Base-by-base conservation (phyloP, 768 basidiomycete genomes). In the Thelephora aurantiotincta region DNA sequence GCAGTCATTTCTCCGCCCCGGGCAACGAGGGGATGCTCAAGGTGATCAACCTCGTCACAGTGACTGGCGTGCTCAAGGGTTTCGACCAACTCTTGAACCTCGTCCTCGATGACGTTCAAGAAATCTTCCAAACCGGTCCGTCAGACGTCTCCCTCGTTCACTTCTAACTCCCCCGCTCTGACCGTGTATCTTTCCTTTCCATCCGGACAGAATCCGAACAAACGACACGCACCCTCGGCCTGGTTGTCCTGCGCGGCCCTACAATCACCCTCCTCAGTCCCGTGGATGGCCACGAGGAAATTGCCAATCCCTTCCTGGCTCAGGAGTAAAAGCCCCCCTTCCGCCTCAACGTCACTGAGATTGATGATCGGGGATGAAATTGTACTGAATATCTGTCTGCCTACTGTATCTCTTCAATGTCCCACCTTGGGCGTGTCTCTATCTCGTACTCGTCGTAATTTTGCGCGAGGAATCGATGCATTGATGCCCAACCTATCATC, bases 21-120 rank as follows among this genome's bases (percentile, higher is more conserved):
- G 26, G 26, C 26, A 30, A 30, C 26, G 26, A 30, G 26, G 26
- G 9, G 26, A 30, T 30, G 26, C 26, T 30, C 26, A 30, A 30
- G 26, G 26, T 30, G 26, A 30, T 30, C 26, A 30, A 44, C 33
- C 33, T 44, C 18, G 50, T 45, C 18, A 18, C 56, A 97, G 94
- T 97, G 46, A 85, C 78, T 6, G 96, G 96, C 2, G 74, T 86
- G 14, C 65, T 99, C 52, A 99, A 99, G 65, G 96, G 96, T 20
- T 98, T 79, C 57, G 96, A 98, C 65, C 93, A 97, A 55, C 70
- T 98, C 35, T 74, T 98, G 49, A 98, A 99, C 63, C 81, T 99
- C 48, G 96, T 99, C 44, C 76, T 99, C 44, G 96, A 99, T 63
- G 89, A 96, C 50, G 91, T 98, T 5, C 76, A 82, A 57, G 96